Percentiles rank a stretch among this genome's conserved stretches.
Evolutionary conservation across 805 yeast genomes (phyloP).

Genomic region (Suhomyces sp.): DNA sequence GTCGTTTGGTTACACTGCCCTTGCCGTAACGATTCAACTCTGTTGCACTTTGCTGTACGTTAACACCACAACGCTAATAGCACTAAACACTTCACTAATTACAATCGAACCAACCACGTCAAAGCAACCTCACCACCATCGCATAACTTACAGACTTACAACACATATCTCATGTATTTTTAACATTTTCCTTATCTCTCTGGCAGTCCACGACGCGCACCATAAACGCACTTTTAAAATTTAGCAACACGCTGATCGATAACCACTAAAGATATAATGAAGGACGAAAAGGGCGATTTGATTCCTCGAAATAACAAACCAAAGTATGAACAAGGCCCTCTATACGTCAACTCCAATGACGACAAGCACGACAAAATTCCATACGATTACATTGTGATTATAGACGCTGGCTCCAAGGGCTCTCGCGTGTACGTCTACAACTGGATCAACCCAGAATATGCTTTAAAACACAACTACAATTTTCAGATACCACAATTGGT

Average conservation of each 20-base stretch:
- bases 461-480: slow-evolving; percentile 16
- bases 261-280: not conserved
- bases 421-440: slow-evolving; percentile 59
- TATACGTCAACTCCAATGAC: slow-evolving; percentile 22
- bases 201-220: not conserved
- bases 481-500: not conserved
- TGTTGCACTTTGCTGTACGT: not conserved
- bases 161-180: not conserved
- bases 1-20: not conserved
- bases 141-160: not conserved
- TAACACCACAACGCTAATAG: not conserved
- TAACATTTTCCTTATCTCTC: not conserved
- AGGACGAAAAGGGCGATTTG: not conserved
- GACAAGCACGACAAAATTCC: slow-evolving; percentile 40
- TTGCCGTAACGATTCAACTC: no score
- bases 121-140: not conserved
- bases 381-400: slow-evolving; percentile 56
- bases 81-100: not conserved
- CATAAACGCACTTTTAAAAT: not conserved
- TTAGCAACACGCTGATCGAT: not conserved
- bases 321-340: slow-evolving; percentile 25
- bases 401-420: slow-evolving; percentile 68
- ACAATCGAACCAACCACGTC: not conserved
- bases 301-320: slow-evolving; percentile 8
- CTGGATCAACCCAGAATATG: slow-evolving; percentile 44